These are phyloP conservation scores for Saccharomycopsis vini DNA, from an alignment of 805 yeast species.

Conservation along the genomic window DNA sequence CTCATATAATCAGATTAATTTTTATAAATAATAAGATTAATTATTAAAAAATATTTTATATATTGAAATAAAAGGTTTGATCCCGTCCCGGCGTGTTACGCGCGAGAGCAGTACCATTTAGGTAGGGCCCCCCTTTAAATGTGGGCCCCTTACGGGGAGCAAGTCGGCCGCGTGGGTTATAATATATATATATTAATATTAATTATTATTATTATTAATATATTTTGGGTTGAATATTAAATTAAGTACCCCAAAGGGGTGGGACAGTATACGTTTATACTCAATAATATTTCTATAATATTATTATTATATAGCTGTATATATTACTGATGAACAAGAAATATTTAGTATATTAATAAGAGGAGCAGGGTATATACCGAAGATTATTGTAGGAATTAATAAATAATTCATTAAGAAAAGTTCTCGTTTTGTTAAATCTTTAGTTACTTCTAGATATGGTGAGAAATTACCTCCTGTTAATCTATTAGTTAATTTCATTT, in stretches of 20 bases:
- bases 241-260: slow-evolving; percentile 4
- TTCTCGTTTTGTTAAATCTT: slow-evolving; percentile 22
- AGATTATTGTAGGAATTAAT: slow-evolving; percentile 21
- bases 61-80: too few relatives aligned
- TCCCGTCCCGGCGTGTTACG: too few relatives aligned
- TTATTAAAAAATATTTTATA: too few relatives aligned
- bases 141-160: too few relatives aligned
- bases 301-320: slow-evolving; percentile 13
- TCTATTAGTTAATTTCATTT: slow-evolving; percentile 23
- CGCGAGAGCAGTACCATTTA: too few relatives aligned
- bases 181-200: slow-evolving; percentile 8
- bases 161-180: too few relatives aligned
- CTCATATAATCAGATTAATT: too few relatives aligned
- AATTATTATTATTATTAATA: slow-evolving; percentile 7
- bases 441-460: slow-evolving; percentile 18
- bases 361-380: slow-evolving; percentile 23
- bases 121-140: too few relatives aligned
- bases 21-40: too few relatives aligned
- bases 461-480: slow-evolving; percentile 21
- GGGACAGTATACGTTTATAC: too few relatives aligned
- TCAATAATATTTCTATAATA: slow-evolving; percentile 6
- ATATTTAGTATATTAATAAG: slow-evolving; percentile 19
- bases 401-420: slow-evolving; percentile 19
- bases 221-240: slow-evolving; percentile 14
- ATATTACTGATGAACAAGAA: slow-evolving; percentile 20